phyloP scores from a whole-genome alignment of 345 rosid species.

The Rhizophora mangle region DNA sequence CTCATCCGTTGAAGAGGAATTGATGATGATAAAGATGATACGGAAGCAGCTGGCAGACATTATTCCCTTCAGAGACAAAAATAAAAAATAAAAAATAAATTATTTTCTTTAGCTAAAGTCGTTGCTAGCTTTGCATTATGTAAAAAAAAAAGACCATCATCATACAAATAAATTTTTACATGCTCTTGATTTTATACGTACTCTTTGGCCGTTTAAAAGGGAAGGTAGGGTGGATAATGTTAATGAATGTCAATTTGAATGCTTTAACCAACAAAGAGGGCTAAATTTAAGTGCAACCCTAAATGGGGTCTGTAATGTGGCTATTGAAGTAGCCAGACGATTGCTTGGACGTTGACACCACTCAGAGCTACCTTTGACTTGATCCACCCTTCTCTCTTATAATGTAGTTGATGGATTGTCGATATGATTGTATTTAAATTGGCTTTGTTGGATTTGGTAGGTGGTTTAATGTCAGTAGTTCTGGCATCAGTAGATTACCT shows the following conservation, averaged over 20 bases:
- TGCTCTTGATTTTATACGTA: no score
- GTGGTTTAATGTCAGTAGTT: not conserved
- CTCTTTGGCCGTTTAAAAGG: no score
- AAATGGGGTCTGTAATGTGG: not conserved
- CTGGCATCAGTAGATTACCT: not conserved
- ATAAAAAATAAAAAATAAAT: no score
- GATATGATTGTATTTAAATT: not conserved
- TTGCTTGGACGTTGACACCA: conserved; percentile 29
- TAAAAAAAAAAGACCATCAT: no score
- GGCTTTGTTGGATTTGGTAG: conserved; percentile 14
- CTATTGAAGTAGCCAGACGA: conserved; percentile 22
- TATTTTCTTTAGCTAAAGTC: no score
- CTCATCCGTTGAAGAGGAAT: no score
- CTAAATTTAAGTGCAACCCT: no score
- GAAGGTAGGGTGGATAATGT: not conserved
- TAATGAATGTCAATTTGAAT: not conserved
- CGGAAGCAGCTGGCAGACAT: no score
- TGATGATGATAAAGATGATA: no score
- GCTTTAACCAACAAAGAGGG: not conserved
- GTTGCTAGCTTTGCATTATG: no score
- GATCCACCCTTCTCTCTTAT: not conserved
- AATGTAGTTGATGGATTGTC: not conserved
- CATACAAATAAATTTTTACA: no score
- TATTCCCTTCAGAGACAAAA: no score
- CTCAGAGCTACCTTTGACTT: conserved; percentile 35